These are phyloP conservation scores for Puccinia horiana DNA, from an alignment of 1,284 basidiomycete genomes.

Conservation along the genomic window DNA sequence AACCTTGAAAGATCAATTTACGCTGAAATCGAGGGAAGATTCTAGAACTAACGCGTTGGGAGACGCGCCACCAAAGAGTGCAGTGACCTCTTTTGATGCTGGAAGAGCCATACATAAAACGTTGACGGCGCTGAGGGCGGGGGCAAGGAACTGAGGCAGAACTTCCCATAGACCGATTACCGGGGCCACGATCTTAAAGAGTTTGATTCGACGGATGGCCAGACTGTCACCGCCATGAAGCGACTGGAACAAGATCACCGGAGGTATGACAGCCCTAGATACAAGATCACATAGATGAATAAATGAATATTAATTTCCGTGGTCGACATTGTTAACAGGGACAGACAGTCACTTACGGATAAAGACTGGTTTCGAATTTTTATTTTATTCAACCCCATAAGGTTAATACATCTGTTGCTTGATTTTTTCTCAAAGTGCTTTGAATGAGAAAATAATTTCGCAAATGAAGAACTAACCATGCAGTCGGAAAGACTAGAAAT, in stretches of 20 bases:
- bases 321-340: not conserved
- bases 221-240: constrained; percentile 44
- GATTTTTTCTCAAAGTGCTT: no score
- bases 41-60: constrained; percentile 42
- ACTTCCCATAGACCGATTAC: constrained; percentile 48
- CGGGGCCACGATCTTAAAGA: constrained; percentile 44
- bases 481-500: constrained; percentile 35
- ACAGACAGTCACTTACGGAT: constrained; percentile 19
- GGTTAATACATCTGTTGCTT: not conserved
- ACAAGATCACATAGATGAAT: not conserved
- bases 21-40: not conserved
- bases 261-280: constrained; percentile 44
- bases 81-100: constrained; percentile 32
- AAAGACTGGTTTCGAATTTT: not conserved
- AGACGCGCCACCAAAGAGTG: constrained; percentile 45
- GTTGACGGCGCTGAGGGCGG: constrained; percentile 47
- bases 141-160: constrained; percentile 47
- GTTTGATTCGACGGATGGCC: constrained; percentile 36
- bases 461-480: constrained; percentile 30
- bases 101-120: constrained; percentile 46
- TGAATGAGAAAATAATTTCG: not conserved
- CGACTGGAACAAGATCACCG: constrained; percentile 49
- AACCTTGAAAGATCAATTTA: not conserved
- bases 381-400: not conserved
- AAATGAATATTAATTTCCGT: not conserved